Conservation (phyloP, 805 yeast species). For the Ogataea zsoltii region DNA sequence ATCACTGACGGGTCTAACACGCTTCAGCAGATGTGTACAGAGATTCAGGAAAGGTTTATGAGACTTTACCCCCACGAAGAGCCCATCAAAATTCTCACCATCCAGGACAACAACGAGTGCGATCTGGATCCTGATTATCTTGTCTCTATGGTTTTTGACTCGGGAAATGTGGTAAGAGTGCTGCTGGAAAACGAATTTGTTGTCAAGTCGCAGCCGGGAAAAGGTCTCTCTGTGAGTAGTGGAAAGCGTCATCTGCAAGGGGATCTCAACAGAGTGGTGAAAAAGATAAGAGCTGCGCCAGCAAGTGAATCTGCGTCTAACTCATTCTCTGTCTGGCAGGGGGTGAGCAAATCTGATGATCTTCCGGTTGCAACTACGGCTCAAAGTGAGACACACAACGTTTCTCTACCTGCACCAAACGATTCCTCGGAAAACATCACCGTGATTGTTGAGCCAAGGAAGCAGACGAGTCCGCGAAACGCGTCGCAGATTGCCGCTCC, state of each 20-base stretch:
- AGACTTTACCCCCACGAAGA: conserved; percentile 67
- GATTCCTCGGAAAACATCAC: conserved; percentile 21
- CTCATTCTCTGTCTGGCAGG: conserved; percentile 26
- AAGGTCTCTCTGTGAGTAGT: conserved; percentile 1
- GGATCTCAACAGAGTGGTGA: conserved; percentile 32
- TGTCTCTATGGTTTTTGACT: conserved; percentile 63
- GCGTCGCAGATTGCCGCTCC: conserved; percentile 35
- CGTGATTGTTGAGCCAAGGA: conserved; percentile 26
- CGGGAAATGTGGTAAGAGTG: conserved; percentile 48
- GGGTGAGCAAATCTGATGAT: conserved; percentile 1
- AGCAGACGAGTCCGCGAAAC: conserved; percentile 24
- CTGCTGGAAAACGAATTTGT: conserved; percentile 41
- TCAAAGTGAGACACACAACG: conserved; percentile 2
- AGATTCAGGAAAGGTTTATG: conserved; percentile 53
- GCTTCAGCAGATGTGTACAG: conserved; percentile 51
- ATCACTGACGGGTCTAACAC: conserved; percentile 52
- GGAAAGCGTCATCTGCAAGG: conserved; percentile 27
- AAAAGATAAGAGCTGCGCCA: conserved; percentile 31
- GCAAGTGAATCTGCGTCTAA: conserved; percentile 1
- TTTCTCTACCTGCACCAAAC: conserved; percentile 25
- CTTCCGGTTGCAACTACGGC: conserved; percentile 1
- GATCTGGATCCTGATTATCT: conserved; percentile 79
- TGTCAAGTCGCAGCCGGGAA: not conserved
- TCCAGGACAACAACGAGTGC: conserved; percentile 68
- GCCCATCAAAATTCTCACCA: conserved; percentile 52